Base-by-base conservation (phyloP, 2,329 filamentous ascomycete species). In the Arthroderma sp. region DNA sequence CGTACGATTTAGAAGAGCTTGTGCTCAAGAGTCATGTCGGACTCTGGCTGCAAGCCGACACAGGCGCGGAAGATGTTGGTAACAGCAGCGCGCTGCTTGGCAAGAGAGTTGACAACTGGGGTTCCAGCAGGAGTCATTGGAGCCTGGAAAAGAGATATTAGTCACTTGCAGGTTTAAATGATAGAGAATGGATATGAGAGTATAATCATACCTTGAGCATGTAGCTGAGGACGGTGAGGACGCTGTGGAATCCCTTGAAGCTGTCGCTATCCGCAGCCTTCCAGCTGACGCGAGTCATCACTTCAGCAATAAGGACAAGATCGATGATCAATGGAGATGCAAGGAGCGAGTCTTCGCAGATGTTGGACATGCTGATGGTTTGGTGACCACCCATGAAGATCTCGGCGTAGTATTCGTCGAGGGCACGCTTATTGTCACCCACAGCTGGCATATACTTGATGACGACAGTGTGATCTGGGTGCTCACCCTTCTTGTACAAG, bases 401-500 rank as follows among this genome's bases (percentile, higher is more conserved):
- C 75, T 98, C 89, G 45, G 87, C 91, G 57, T 95, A 95, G 77
- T 98, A 98, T 75, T 98, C 91, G 60, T 98, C 91, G 44, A 98
- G 76, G 44, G 91, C 91, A 62, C 91, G 87, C 80, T 98, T 98
- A 77, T 95, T 93, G 71, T 98, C 91, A 51, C 91, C 91, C 40
- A 98, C 91, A 51, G 88, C 86, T 32, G 91, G 91, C 88, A 98
- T 94, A 74, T 98, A 98, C 78, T 98, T 98, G 80, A 98, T 98
- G 56, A 98, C 91, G 48, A 98, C 91, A 48, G 86, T 93, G 73
- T 98, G 91, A 64, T 98, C 88, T 2, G 91, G 91, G 66, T 96
- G 88, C 71, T 98, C 91, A 56, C 82, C 87, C 58, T 85, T 73
- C 68, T 82, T 79, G 74, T 98, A 98, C 46, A 98, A 75, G 41